These are phyloP conservation scores for Capsella rubella DNA, from an alignment of 441 rosid species.

Conservation along the genomic window DNA sequence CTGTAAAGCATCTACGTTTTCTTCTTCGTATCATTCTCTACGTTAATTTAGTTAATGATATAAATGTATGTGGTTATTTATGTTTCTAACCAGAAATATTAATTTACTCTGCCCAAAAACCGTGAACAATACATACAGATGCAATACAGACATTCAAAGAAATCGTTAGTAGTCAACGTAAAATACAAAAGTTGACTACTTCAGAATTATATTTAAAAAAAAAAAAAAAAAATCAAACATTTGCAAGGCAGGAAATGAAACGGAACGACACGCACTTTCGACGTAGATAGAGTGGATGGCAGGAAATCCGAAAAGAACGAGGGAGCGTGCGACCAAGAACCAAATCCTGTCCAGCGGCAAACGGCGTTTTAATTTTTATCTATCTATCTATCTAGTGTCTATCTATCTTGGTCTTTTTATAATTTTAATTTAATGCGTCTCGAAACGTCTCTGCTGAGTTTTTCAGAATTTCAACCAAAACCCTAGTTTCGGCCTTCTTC, in stretches of 20 bases:
- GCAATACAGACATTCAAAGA: no score
- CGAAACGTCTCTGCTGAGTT: neutral
- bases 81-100: no score
- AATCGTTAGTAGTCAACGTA: no score
- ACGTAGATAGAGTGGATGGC: neutral
- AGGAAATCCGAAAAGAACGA: neutral
- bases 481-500: slow-evolving; percentile 37
- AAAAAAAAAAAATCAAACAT: no score
- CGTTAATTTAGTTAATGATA: neutral
- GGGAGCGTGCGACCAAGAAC: neutral
- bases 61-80: neutral
- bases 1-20: neutral
- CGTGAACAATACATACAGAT: no score
- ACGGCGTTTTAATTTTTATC: neutral
- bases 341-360: slow-evolving; percentile 3
- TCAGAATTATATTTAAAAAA: no score
- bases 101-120: no score
- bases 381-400: neutral
- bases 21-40: no score
- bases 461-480: slow-evolving; percentile 16
- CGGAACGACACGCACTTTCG: slow-evolving; percentile 7
- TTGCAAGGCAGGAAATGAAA: neutral
- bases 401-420: neutral
- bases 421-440: neutral
- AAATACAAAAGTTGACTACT: no score